Conservation (phyloP, 768 basidiomycete genomes). For the Amanita rimosa region DNA sequence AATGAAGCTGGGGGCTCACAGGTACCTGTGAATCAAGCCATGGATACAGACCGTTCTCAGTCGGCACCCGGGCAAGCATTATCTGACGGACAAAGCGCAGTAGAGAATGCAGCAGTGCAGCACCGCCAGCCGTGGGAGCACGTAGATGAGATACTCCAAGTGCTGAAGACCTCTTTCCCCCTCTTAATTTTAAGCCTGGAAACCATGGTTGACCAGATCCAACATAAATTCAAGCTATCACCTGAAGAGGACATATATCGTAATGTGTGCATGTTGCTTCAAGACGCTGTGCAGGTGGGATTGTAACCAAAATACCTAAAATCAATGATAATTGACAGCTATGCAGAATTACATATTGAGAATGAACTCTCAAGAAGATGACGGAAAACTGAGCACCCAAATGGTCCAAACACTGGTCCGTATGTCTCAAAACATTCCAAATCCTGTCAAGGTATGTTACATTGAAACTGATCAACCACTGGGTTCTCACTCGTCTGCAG, state of each 20-base stretch:
- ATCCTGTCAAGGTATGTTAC: slow-evolving; percentile 41
- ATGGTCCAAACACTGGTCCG: slow-evolving; percentile 48
- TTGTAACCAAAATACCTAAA: background rate
- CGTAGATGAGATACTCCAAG: slow-evolving; percentile 88
- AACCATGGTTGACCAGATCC: slow-evolving; percentile 93
- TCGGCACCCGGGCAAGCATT: slow-evolving; percentile 9
- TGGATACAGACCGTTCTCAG: slow-evolving; percentile 8
- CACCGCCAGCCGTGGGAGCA: slow-evolving; percentile 76
- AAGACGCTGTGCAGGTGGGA: slow-evolving; percentile 75
- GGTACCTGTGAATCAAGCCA: slow-evolving; percentile 4
- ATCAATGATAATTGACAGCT: background rate
- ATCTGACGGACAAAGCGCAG: slow-evolving; percentile 12
- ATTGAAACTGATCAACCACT: background rate
- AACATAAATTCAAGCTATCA: slow-evolving; percentile 76
- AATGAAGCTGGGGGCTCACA: slow-evolving; percentile 9
- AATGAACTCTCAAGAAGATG: slow-evolving; percentile 57
- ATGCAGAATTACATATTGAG: slow-evolving; percentile 56
- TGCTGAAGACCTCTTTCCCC: slow-evolving; percentile 93
- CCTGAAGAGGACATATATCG: slow-evolving; percentile 94
- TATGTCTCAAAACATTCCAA: slow-evolving; percentile 48
- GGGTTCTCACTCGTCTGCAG: slow-evolving; percentile 24
- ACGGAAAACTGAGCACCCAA: slow-evolving; percentile 44
- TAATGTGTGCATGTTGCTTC: slow-evolving; percentile 74
- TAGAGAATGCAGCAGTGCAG: slow-evolving; percentile 12
- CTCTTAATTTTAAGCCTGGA: slow-evolving; percentile 92